Percentiles rank a stretch among this genome's conserved stretches.
These are phyloP conservation scores for Solioccasus polychromus DNA, from an alignment of 768 basidiomycete genomes.

Conservation along the genomic window DNA sequence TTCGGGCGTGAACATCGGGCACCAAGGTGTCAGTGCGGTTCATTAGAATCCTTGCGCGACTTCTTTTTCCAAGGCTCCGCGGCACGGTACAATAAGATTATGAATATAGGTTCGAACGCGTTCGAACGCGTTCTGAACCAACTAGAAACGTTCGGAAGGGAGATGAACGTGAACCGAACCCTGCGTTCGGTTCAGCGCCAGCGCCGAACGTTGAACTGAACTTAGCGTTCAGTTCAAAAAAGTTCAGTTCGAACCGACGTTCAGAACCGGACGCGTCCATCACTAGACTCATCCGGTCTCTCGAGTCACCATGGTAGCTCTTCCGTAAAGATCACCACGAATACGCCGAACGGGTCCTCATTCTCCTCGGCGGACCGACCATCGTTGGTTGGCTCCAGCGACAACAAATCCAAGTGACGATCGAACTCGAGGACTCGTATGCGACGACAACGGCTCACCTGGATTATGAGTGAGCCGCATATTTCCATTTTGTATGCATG, in stretches of 20 bases:
- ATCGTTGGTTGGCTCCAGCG: slow-evolving; percentile 22
- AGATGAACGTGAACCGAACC: not conserved
- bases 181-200: too few relatives aligned
- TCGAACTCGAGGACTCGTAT: slow-evolving; percentile 28
- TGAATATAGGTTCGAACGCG: not conserved
- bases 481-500: too few relatives aligned
- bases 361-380: slow-evolving; percentile 18
- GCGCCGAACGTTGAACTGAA: too few relatives aligned
- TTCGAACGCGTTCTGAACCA: not conserved
- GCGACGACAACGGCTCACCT: slow-evolving; percentile 26
- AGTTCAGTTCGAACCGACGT: too few relatives aligned
- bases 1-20: not conserved
- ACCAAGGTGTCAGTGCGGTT: not conserved
- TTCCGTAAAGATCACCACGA: slow-evolving; percentile 28
- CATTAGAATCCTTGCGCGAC: not conserved
- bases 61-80: not conserved
- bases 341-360: slow-evolving; percentile 22
- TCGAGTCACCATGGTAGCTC: slow-evolving; percentile 35
- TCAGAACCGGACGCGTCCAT: not conserved
- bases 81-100: not conserved
- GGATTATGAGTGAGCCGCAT: slow-evolving; percentile 26
- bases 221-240: not conserved
- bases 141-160: not conserved
- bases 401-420: slow-evolving; percentile 29
- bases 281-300: too few relatives aligned